These are phyloP conservation scores for Starmerella floris DNA, from an alignment of 805 yeast species.

Conservation along the genomic window DNA sequence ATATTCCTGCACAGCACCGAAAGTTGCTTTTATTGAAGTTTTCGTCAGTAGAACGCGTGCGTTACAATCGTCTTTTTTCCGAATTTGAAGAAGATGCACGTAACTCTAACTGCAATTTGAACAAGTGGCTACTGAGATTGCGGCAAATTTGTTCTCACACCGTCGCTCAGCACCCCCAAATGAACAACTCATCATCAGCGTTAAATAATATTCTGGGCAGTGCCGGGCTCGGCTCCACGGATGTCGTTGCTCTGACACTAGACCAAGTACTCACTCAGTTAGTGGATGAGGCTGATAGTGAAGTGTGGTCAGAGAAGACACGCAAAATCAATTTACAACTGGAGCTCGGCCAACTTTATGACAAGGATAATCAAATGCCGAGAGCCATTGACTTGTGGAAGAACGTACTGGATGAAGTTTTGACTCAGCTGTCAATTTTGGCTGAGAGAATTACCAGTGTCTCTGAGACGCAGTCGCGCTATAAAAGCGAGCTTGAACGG, in stretches of 20 bases:
- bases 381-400: constrained; percentile 39
- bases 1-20: constrained; percentile 66
- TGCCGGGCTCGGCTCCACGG: constrained; percentile 1
- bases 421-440: background rate
- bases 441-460: background rate
- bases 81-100: constrained; percentile 42
- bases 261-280: constrained; percentile 57
- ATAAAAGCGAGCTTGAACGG: background rate
- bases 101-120: constrained; percentile 32
- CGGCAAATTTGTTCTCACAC: constrained; percentile 82
- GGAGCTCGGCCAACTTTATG: constrained; percentile 58
- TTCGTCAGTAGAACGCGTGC: constrained; percentile 71
- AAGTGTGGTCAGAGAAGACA: constrained; percentile 19
- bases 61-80: constrained; percentile 51
- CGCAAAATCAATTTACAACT: constrained; percentile 29
- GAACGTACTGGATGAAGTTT: background rate
- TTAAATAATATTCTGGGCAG: background rate
- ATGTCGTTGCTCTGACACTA: constrained; percentile 35
- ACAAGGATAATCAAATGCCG: constrained; percentile 40
- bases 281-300: constrained; percentile 42
- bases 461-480: background rate
- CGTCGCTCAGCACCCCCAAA: background rate
- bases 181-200: background rate
- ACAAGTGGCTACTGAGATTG: constrained; percentile 52
- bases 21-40: constrained; percentile 59